phyloP scores from a whole-genome alignment of 202 grass and related monocot genomes.

The Zoysia matrella region DNA sequence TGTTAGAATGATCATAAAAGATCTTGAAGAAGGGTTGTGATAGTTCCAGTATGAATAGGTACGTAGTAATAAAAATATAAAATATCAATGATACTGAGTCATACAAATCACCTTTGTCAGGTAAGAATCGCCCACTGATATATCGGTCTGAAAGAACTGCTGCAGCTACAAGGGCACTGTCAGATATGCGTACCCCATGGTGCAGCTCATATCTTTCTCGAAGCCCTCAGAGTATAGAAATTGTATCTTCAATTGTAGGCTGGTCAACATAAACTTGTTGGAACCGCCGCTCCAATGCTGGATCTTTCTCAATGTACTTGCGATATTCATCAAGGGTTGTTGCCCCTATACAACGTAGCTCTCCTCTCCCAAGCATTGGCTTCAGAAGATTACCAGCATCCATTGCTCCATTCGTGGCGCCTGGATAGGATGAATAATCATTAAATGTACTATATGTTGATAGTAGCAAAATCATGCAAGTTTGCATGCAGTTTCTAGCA shows the following conservation, averaged over 20 bases:
- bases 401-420: conserved; percentile 97
- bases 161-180: conserved; percentile 87
- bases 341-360: conserved; percentile 92
- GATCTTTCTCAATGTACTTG: conserved; percentile 99
- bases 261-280: conserved; percentile 99
- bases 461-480: conserved; percentile 10
- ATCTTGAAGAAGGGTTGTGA: background rate
- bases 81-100: background rate
- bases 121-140: conserved; percentile 97
- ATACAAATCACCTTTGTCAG: conserved; percentile 84
- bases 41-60: background rate
- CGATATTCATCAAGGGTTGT: conserved; percentile 98
- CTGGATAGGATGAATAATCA: conserved; percentile 48
- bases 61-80: background rate
- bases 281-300: conserved; percentile 93
- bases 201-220: conserved; percentile 96
- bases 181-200: conserved; percentile 95
- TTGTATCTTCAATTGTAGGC: conserved; percentile 93
- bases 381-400: conserved; percentile 97
- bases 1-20: conserved; percentile 37
- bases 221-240: conserved; percentile 91
- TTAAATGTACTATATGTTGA: conserved; percentile 14
- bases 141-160: conserved; percentile 93
- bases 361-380: conserved; percentile 98
- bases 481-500: background rate